These are phyloP conservation scores for Gyromitra esculenta DNA, from an alignment of 2,329 filamentous ascomycete species.

Conservation along the genomic window DNA sequence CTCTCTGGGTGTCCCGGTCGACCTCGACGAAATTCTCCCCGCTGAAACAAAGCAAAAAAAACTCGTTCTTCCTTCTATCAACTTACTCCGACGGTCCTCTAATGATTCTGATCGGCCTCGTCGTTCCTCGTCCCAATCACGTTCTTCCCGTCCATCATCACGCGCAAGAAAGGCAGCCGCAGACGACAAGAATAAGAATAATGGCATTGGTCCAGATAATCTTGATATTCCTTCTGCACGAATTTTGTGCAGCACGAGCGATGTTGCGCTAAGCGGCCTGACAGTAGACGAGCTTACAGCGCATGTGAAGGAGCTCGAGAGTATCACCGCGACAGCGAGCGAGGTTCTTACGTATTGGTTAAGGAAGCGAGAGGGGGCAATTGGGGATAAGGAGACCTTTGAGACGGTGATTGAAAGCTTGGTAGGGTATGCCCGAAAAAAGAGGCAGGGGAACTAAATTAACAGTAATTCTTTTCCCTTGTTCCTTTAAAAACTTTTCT, in stretches of 20 bases:
- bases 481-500: constrained; percentile 7
- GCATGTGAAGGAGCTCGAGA: constrained; percentile 56
- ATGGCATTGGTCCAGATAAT: constrained; percentile 47
- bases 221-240: constrained; percentile 57
- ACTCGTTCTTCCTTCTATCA: constrained; percentile 82
- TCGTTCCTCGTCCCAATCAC: constrained; percentile 64
- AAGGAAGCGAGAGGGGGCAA: constrained; percentile 55
- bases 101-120: constrained; percentile 57
- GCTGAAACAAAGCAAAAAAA: constrained; percentile 95
- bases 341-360: constrained; percentile 58
- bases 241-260: constrained; percentile 58
- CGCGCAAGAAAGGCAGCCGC: constrained; percentile 63
- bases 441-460: constrained; percentile 51
- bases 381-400: constrained; percentile 58
- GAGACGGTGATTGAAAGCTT: constrained; percentile 59
- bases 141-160: constrained; percentile 66
- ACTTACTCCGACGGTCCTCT: constrained; percentile 55
- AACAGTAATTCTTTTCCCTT: not conserved
- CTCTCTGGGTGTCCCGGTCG: constrained; percentile 92
- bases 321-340: constrained; percentile 56
- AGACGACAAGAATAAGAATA: constrained; percentile 59
- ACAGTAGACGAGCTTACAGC: constrained; percentile 55
- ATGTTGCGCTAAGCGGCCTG: constrained; percentile 55
- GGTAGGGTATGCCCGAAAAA: constrained; percentile 58
- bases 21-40: constrained; percentile 95